These are phyloP conservation scores for Lyophyllum shimeji DNA, from an alignment of 768 basidiomycete genomes.

Conservation along the genomic window DNA sequence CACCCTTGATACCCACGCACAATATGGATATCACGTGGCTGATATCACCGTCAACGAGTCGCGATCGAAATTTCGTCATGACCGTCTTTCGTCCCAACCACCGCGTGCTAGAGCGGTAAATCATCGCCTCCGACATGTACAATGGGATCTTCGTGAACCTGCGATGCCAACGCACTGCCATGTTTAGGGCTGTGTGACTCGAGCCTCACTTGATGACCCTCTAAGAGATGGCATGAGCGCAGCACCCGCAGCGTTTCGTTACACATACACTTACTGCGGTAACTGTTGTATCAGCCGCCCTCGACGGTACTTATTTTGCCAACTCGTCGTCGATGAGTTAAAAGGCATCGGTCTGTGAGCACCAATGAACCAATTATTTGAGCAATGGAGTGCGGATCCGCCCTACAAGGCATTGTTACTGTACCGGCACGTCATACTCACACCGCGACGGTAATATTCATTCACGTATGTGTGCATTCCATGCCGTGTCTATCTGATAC, in stretches of 20 bases:
- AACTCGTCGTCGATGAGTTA: background rate
- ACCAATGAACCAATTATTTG: background rate
- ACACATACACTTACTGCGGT: constrained; percentile 6
- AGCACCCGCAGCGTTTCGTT: constrained; percentile 13
- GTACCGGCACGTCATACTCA: constrained; percentile 35
- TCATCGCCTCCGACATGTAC: background rate
- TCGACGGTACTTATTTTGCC: background rate
- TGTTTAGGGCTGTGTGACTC: background rate
- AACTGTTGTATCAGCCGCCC: constrained; percentile 8
- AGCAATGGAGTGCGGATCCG: constrained; percentile 13
- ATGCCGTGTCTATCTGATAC: background rate
- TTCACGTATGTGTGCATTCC: constrained; percentile 50
- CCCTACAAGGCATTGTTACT: constrained; percentile 12
- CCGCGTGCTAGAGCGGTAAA: background rate
- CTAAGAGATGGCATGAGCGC: constrained; percentile 1
- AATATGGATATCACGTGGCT: background rate
- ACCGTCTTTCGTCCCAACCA: background rate
- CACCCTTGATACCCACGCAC: background rate
- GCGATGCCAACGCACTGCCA: background rate
- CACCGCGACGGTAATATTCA: constrained; percentile 69
- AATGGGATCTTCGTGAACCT: background rate
- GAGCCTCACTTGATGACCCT: background rate
- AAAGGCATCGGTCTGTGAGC: background rate
- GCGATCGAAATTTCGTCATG: background rate
- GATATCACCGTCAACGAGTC: background rate